Evolutionary conservation across 768 basidiomycete genomes (phyloP), one percentile per base, ranked within the genome.

Genomic region (Epithele typhae): DNA sequence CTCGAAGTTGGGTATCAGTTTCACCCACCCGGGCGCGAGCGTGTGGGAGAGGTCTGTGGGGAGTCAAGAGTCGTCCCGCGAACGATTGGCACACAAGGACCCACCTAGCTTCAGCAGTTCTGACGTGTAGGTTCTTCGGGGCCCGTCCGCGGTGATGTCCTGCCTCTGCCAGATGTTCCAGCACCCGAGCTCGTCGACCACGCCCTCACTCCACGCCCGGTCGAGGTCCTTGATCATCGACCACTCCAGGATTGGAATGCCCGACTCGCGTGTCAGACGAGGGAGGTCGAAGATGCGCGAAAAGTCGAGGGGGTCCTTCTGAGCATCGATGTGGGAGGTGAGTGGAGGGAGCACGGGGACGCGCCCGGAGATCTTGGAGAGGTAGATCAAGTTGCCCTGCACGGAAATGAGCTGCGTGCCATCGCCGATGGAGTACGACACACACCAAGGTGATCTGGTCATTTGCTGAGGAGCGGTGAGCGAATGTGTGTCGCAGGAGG

Each of bases 391-490:
- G 53, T 73, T 73, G 39, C 61, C 62, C 54, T 66, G 56, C n/a
- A n/a, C n/a, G n/a, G n/a, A n/a, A n/a, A n/a, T n/a, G n/a, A n/a
- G n/a, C n/a, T n/a, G n/a, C n/a, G n/a, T n/a, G n/a, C n/a, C n/a
- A n/a, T n/a, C n/a, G n/a, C n/a, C n/a, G n/a, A n/a, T n/a, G n/a
- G n/a, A n/a, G n/a, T n/a, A n/a, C n/a, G n/a, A n/a, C n/a, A n/a
- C n/a, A n/a, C n/a, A n/a, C n/a, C n/a, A n/a, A n/a, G 6, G 84
- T 84, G 77, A 86, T 84, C 24, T 85, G 81, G 65, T 87, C 84
- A 69, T 87, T 87, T 7, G 84, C 84, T 87, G 55, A 23, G 27
- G 40, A 33, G 35, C 23, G 46, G 19, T 14, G 3, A 43, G 40
- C 51, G 32, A 27, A 37, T 22, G 9, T 14, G 32, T 24, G 21